phyloP scores from a whole-genome alignment of 108 stramenopile genomes.

The Cyclotella choctawhatcheeana region DNA sequence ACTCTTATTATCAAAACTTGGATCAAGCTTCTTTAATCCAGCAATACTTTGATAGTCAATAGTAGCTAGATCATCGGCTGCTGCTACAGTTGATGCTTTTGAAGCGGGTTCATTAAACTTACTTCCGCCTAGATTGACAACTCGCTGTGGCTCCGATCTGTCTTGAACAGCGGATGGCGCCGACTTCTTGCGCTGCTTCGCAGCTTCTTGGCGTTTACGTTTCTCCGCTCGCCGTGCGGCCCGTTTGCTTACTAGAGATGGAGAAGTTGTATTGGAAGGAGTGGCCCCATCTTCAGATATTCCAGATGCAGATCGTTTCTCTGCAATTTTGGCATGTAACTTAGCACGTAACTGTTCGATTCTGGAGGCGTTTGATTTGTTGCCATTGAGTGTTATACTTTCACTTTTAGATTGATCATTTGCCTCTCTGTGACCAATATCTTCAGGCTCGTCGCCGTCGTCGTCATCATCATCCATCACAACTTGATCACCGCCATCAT shows the following conservation, averaged over 20 bases:
- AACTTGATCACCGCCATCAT: constrained; percentile 17
- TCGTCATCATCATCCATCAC: constrained; percentile 39
- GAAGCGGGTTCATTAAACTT: constrained; percentile 31
- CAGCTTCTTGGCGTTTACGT: constrained; percentile 73
- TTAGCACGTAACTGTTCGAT: constrained; percentile 85
- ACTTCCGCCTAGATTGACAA: constrained; percentile 46
- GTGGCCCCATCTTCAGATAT: constrained; percentile 8
- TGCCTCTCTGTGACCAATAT: constrained; percentile 21
- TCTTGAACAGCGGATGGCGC: constrained; percentile 35
- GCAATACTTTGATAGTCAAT: constrained; percentile 84
- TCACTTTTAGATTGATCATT: constrained; percentile 15
- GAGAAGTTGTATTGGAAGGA: constrained; percentile 40
- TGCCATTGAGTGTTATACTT: not conserved
- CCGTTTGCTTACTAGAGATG: constrained; percentile 75
- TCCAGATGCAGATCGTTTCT: constrained; percentile 50
- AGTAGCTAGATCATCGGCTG: constrained; percentile 63
- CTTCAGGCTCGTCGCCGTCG: constrained; percentile 13
- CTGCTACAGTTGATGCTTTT: constrained; percentile 23
- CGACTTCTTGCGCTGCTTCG: constrained; percentile 56
- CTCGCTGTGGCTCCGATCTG: constrained; percentile 25
- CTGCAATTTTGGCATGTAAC: constrained; percentile 80
- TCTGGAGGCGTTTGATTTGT: constrained; percentile 60
- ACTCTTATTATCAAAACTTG: constrained; percentile 67
- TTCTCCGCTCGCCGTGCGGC: constrained; percentile 87
- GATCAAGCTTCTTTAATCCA: constrained; percentile 62